Base-by-base conservation (phyloP, 148 eudicot genomes). In the Nepenthes gracilis region DNA sequence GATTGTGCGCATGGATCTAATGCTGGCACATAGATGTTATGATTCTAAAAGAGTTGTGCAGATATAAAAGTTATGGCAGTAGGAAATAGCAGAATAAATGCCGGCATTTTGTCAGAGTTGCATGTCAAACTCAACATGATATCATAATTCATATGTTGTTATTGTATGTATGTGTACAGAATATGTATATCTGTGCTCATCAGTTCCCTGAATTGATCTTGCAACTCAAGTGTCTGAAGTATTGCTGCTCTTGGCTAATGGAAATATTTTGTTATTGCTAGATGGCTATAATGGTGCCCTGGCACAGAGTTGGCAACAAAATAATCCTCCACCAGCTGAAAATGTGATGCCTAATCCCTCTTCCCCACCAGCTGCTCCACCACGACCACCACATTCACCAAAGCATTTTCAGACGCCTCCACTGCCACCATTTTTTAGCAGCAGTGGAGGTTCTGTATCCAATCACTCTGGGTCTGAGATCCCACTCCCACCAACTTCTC, bases 381-480 rank as follows among this genome's bases (percentile, higher is more conserved):
- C 79, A 3, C 63, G 86, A 55, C 96, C 90, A 0, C 88, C 94
- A 63, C 81, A 67, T 47, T 77, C 90, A 10, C 90, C 87, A 5
- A 64, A 57, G 57, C 79, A 62, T 8, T 53, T 75, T 5, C 78
- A 68, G 10, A 14, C 75, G 2, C 75, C 78, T 54, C 73, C 75
- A 2, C 75, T 77, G 8, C 82, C 85, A 33, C 65, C 84, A 54
- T 79, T 64, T 64, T 63, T 82, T 65, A 85, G 78, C 75, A 88
- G 83, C 71, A 84, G 96, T 51, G 95, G 97, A 38, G 96, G 83
- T 62, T 88, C 96, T 36, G 96, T 80, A 37, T 85, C 94, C 45
- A 85, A 82, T 66, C 79, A 77, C 60, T 81, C 87, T 1, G 95
- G 95, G 12, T 73, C 87, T 13, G 84, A 81, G 60, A 74, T 57